These are phyloP conservation scores for Antonospora locustae DNA, from an alignment of 371 early-diverging fungal genomes.

Conservation along the genomic window DNA sequence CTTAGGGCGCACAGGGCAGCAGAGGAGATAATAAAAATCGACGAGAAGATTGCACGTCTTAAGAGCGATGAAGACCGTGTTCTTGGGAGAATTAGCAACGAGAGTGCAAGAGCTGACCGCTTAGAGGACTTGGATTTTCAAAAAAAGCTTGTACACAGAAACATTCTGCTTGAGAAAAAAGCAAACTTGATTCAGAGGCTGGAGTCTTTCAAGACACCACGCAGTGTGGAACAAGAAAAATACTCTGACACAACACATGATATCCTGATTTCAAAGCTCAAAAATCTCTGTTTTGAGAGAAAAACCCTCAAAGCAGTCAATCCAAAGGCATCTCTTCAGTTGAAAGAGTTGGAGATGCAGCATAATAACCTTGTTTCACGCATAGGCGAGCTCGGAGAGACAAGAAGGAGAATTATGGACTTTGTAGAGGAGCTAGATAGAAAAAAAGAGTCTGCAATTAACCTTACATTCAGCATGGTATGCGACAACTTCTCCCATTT, in stretches of 20 bases:
- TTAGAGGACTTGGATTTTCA: slow-evolving; percentile 14
- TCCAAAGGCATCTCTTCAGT: too few relatives aligned
- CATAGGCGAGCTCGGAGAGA: slow-evolving; percentile 25
- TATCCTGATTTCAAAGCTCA: slow-evolving; percentile 8
- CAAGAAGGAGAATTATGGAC: slow-evolving; percentile 33
- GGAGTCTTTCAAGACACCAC: neutral
- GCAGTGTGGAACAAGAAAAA: neutral
- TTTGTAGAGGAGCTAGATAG: slow-evolving; percentile 45
- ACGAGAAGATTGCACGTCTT: slow-evolving; percentile 11
- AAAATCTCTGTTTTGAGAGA: slow-evolving; percentile 8
- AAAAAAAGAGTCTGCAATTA: slow-evolving; percentile 48
- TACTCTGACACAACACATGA: too few relatives aligned
- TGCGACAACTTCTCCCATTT: slow-evolving; percentile 43
- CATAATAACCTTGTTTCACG: too few relatives aligned
- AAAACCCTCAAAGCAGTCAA: too few relatives aligned
- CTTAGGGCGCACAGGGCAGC: slow-evolving; percentile 12
- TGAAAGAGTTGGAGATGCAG: too few relatives aligned
- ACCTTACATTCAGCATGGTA: slow-evolving; percentile 33
- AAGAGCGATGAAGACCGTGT: slow-evolving; percentile 17
- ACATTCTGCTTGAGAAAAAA: slow-evolving; percentile 33
- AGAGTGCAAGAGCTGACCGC: slow-evolving; percentile 17
- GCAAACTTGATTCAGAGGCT: slow-evolving; percentile 15
- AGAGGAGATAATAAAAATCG: slow-evolving; percentile 10
- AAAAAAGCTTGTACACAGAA: slow-evolving; percentile 2
- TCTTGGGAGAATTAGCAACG: slow-evolving; percentile 13